A percentile compares a stretch with the other conserved stretches of the same genome.
Conservation (phyloP, 2,329 filamentous ascomycete species). For the Fusarium sp. region DNA sequence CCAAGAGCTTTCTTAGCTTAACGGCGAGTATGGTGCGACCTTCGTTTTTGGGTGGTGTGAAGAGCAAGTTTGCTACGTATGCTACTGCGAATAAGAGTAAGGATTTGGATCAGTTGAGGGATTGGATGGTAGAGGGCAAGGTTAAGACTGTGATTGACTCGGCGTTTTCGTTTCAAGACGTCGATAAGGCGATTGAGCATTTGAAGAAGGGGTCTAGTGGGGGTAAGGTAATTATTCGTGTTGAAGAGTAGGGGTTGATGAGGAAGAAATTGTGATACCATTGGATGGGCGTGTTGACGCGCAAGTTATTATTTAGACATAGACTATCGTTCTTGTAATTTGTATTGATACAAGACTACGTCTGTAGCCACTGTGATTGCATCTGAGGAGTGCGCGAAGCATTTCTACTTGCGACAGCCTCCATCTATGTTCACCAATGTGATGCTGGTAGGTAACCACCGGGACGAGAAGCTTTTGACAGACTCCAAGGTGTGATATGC, state of each 20-base stretch:
- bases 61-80: conserved; percentile 56
- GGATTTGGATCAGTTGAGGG: conserved; percentile 61
- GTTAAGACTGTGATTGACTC: conserved; percentile 66
- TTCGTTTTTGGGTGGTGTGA: conserved; percentile 53
- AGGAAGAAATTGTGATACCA: conserved; percentile 7
- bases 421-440: background rate
- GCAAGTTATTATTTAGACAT: background rate
- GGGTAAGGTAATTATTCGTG: conserved; percentile 67
- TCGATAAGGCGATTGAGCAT: conserved; percentile 65
- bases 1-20: conserved; percentile 40
- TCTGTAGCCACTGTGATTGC: background rate
- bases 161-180: conserved; percentile 66
- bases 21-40: conserved; percentile 45
- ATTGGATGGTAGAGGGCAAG: conserved; percentile 68
- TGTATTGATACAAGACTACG: background rate
- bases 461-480: background rate
- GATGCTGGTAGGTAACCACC: background rate
- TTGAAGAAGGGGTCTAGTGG: conserved; percentile 67
- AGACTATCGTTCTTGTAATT: background rate
- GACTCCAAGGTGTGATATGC: background rate
- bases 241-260: conserved; percentile 18
- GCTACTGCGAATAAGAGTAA: conserved; percentile 54
- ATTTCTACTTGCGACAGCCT: background rate
- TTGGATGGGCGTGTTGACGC: background rate
- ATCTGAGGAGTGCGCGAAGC: background rate